Conservation (phyloP, 2,329 filamentous ascomycete genomes). For the Scolecobasidium constrictum region DNA sequence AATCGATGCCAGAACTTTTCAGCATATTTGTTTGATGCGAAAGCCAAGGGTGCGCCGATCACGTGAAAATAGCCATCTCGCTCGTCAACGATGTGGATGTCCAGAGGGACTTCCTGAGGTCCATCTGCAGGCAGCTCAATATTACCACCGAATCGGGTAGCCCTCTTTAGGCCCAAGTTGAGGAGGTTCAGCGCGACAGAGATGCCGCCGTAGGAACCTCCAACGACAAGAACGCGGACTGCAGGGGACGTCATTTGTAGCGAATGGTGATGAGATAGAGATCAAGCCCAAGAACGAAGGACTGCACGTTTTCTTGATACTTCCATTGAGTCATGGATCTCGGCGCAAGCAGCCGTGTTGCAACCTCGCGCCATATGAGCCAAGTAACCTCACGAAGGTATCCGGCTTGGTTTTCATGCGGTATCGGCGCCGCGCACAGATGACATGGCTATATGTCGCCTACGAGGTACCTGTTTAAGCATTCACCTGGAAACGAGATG, state of each 20-base stretch:
- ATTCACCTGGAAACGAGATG: too few species aligned
- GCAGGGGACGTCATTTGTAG: not conserved
- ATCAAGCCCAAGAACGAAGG: too few species aligned
- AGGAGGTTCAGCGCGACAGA: conserved; percentile 55
- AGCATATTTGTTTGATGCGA: conserved; percentile 54
- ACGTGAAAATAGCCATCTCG: conserved; percentile 68
- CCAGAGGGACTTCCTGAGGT: not conserved
- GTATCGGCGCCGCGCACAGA: too few species aligned
- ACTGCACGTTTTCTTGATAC: too few species aligned
- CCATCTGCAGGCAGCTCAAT: conserved; percentile 24
- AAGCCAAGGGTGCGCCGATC: conserved; percentile 63
- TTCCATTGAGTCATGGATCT: too few species aligned
- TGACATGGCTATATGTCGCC: too few species aligned
- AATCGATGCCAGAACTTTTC: conserved; percentile 61
- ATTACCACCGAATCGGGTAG: conserved; percentile 27
- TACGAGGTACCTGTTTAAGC: too few species aligned
- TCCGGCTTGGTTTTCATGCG: too few species aligned
- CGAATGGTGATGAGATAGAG: too few species aligned
- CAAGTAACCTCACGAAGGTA: too few species aligned
- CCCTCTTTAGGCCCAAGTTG: conserved; percentile 49
- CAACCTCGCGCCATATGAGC: too few species aligned
- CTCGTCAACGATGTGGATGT: conserved; percentile 58
- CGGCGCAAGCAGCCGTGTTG: too few species aligned
- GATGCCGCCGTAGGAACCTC: conserved; percentile 62
- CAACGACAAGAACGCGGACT: conserved; percentile 49